These are phyloP conservation scores for Citrus australasica DNA, from an alignment of 345 rosid genomes.

Conservation along the genomic window DNA sequence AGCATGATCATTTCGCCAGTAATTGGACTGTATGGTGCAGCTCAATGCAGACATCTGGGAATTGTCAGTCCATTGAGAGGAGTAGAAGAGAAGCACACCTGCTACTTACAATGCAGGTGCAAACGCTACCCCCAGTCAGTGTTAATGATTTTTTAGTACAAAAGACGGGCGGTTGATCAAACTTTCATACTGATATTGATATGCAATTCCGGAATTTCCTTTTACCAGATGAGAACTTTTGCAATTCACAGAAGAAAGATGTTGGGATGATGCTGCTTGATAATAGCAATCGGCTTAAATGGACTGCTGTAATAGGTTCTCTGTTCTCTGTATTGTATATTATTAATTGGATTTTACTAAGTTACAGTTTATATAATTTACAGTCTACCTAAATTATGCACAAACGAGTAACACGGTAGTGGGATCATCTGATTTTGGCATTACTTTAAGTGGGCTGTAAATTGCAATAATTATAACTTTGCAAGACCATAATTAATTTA, in stretches of 20 bases:
- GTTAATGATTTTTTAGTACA: neutral
- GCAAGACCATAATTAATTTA: no score
- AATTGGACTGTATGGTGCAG: neutral
- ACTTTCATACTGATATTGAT: neutral
- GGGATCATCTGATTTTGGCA: no score
- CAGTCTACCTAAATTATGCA: no score
- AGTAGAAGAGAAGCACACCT: neutral
- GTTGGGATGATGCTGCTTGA: neutral
- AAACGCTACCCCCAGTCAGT: neutral
- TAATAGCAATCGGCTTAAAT: neutral
- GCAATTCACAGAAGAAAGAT: neutral
- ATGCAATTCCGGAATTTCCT: no score
- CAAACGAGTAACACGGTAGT: no score
- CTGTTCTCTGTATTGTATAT: neutral
- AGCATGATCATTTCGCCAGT: conserved; percentile 6
- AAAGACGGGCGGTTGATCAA: neutral
- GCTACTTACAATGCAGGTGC: neutral
- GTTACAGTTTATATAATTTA: no score
- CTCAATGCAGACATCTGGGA: neutral
- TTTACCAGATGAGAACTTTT: neutral
- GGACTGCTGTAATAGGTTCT: neutral
- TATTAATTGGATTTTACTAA: neutral
- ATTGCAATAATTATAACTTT: no score
- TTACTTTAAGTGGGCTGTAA: no score
- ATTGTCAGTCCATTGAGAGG: neutral